Base-by-base conservation (phyloP, 257 asterid species). In the Nicotiana benthamiana region DNA sequence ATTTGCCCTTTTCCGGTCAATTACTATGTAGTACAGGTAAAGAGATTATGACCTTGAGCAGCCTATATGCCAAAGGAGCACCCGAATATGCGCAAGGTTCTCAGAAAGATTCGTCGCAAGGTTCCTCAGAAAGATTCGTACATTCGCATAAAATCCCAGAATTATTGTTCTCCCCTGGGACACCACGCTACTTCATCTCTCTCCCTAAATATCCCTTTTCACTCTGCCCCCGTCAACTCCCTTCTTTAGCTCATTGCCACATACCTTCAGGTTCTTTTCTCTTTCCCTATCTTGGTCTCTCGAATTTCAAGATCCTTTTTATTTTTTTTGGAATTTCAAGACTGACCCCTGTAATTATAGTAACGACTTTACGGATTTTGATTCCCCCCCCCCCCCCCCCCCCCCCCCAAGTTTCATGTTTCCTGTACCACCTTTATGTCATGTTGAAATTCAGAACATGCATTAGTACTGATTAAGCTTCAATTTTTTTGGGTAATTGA, bases 11-110 rank as follows among this genome's bases (percentile, higher is more conserved):
- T 30, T 2, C 2, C 30, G 2, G 0, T 30, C 5, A 24, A 61
- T 24, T 24, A 9, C 9, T 13, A 61, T 12, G 9, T 11, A n/a
- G 27, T 20, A 20, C 6, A 12, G 9, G 61, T 6, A 54, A 5
- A 1, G 18, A 60, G 20, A 62, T 62, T 62, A 2, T 40, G 70
- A 62, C 70, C 36, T 75, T 48, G 79, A 24, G 40, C 64, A 75
- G 43, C 64, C 43, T 15, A 13, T 16, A 62, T 61, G 36, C 78
- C 60, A 34, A 78, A 13, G 5, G 75, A n/a, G 22, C 22, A 62
- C 56, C n/a, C 46, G 83, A 65, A 80, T 80, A 80, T 80, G 2
- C 83, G 17, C 18, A n/a, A 9, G 51, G n/a, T 80, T 20, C 77
- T 0, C 1, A 66, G 3, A 64, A 17, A 80, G 78, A 80, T 80